Evolutionary conservation across 345 rosid genomes (phyloP), one percentile per base, ranked within the genome.

Genomic region (Bruguiera parviflora): DNA sequence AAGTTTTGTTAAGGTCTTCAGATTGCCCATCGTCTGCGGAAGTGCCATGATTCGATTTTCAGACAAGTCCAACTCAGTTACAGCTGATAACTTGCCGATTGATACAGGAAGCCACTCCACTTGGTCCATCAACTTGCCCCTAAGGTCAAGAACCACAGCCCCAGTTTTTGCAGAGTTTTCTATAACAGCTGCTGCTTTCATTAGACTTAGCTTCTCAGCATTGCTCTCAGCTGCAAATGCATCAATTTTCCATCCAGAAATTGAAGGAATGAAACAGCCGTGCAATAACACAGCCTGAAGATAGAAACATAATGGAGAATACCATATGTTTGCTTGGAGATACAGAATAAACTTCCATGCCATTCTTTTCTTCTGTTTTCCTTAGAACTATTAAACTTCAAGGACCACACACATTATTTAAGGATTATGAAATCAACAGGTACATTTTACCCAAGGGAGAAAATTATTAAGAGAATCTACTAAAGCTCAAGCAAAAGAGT

Each of bases 101-200:
- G 93, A 84, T 21, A 78, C 63, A 13, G 93, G 93, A 47, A 88
- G 87, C 93, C 92, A 88, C 76, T 88, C 90, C 49, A 85, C 33
- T 72, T 77, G 75, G 73, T 88, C 88, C 86, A 69, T 81, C 76
- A 88, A 69, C 76, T 75, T 88, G 72, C 86, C 86, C 73, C 64
- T 82, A 9, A 88, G 89, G 77, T 88, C 84, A 69, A 85, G 82
- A 72, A 72, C 74, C 20, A 32, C 32, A 33, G 78, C 73, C 57
- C 84, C 80, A 24, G 55, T 74, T 77, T 74, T 88, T 33, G 85
- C 87, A 58, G 85, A 62, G 65, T 69, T 76, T 75, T 85, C 92
- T 46, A 88, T 88, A 22, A 84, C 53, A n/a, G 88, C 79, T 43
- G 90, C 92, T 47, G 78, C 80, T 71, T 84, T 84, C 84, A 86